Evolutionary conservation across 805 yeast genomes (phyloP).

Genomic region (Candida dendrica): DNA sequence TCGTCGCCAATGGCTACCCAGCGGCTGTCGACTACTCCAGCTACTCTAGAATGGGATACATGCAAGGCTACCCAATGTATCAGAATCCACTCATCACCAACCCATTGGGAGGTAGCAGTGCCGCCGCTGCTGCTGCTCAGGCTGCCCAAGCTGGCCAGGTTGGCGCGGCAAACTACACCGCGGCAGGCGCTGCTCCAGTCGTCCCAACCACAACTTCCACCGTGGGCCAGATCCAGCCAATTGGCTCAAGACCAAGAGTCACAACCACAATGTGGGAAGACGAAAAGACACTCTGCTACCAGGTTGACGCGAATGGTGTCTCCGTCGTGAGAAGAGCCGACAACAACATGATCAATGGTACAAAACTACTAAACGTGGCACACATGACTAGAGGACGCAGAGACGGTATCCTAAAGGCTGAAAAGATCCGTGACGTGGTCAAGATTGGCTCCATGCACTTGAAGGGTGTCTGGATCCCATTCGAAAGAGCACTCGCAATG

Average conservation of each 20-base stretch:
- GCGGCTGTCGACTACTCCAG: slow-evolving; percentile 10
- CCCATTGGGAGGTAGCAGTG: slow-evolving; percentile 1
- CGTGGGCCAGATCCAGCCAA: slow-evolving; percentile 22
- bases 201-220: slow-evolving; percentile 9
- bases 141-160: slow-evolving; percentile 2
- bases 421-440: slow-evolving; percentile 70
- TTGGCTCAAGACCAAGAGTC: slow-evolving; percentile 44
- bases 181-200: slow-evolving; percentile 1
- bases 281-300: slow-evolving; percentile 77
- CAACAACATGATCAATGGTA: slow-evolving; percentile 80
- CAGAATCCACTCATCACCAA: slow-evolving; percentile 10
- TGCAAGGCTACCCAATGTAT: slow-evolving; percentile 17
- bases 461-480: slow-evolving; percentile 89
- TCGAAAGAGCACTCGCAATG: slow-evolving; percentile 73
- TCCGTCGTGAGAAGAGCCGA: slow-evolving; percentile 80
- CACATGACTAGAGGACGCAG: slow-evolving; percentile 84
- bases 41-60: slow-evolving; percentile 18
- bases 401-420: slow-evolving; percentile 76
- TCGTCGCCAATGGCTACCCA: slow-evolving; percentile 9
- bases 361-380: slow-evolving; percentile 75
- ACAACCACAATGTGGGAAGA: slow-evolving; percentile 91
- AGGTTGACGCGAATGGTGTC: slow-evolving; percentile 76
- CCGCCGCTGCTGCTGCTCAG: slow-evolving; percentile 5
- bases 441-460: slow-evolving; percentile 84
- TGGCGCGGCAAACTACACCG: slow-evolving; percentile 2